Base-by-base conservation (phyloP, 306 rosid species). In the Acmispon strigosus region DNA sequence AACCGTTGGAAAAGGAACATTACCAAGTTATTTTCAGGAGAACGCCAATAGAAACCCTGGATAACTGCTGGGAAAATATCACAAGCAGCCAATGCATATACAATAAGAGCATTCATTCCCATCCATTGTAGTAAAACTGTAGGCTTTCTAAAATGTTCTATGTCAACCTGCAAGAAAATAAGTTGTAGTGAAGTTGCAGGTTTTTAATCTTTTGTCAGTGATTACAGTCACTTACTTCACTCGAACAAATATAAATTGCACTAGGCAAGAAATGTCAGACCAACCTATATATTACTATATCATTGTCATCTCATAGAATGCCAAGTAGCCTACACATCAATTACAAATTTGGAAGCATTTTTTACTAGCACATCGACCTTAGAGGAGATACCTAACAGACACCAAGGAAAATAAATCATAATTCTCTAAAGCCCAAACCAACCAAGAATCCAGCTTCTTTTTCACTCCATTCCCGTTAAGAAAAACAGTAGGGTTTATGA, bases 61-160 rank as follows among this genome's bases (percentile, higher is more conserved):
- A 87, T 22, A 76, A 79, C 78, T 61, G 84, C 88, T 4, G 93
- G 85, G 74, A 90, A 84, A 52, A 90, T 78, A 37, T 87, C 96
- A 71, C 89, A 82, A 74, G 96, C 93, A 63, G 86, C 96, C 81
- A 85, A 69, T 45, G 85, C 89, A 29, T 85, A 90, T 49, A 90
- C 78, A 18, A 85, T 80, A 62, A 90, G 89, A 49, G 96, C 87
- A 77, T 87, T 90, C 94, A 87, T 82, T 39, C 96, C 96, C 88
- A 86, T 84, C 94, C 91, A 90, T 43, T 90, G 87, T 24, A 90
- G 67, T 69, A 87, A 77, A 42, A 79, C 56, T 13, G 85, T 74
- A 48, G 91, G 91, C 78, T 82, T 87, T 81, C 80, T 86, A 59
- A 78, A 6, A 20, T 51, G 80, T 58, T 74, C 74, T 64, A 86